phyloP scores from a whole-genome alignment of 306 rosid species.

The Delonix regia region DNA sequence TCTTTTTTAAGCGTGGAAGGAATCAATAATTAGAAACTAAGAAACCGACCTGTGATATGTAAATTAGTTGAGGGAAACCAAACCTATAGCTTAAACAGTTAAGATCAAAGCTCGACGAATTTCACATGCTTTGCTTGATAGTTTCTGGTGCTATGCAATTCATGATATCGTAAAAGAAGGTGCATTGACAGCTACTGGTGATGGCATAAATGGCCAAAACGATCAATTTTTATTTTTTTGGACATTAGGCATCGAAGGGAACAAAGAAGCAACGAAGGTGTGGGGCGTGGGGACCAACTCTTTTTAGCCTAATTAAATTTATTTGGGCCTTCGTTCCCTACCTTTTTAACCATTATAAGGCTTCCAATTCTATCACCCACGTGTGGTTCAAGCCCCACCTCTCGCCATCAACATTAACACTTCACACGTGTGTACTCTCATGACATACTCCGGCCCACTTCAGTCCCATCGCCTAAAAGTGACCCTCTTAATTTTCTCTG shows the following conservation, averaged over 20 bases:
- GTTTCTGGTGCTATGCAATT: slow-evolving; percentile 8
- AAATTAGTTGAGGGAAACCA: neutral
- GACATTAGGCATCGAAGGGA: slow-evolving; percentile 25
- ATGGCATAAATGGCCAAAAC: slow-evolving; percentile 38
- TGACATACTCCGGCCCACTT: neutral
- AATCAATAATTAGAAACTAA: neutral
- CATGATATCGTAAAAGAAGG: slow-evolving; percentile 7
- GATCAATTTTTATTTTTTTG: slow-evolving; percentile 32
- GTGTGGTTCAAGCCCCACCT: slow-evolving; percentile 58
- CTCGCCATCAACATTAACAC: slow-evolving; percentile 46
- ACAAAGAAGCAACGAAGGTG: slow-evolving; percentile 39
- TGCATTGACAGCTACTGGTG: slow-evolving; percentile 28
- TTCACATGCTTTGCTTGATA: neutral
- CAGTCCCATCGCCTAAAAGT: neutral
- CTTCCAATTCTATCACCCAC: slow-evolving; percentile 45
- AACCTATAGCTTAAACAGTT: neutral
- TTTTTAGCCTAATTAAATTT: slow-evolving; percentile 22
- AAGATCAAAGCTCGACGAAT: neutral
- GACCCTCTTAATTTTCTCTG: neutral
- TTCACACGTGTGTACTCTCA: slow-evolving; percentile 53
- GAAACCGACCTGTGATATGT: neutral
- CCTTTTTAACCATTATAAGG: slow-evolving; percentile 25
- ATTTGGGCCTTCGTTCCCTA: slow-evolving; percentile 33
- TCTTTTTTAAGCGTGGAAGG: neutral
- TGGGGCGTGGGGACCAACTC: slow-evolving; percentile 35